Conservation (phyloP, 2,329 filamentous ascomycete genomes). For the Hymenoscyphus infarciens region DNA sequence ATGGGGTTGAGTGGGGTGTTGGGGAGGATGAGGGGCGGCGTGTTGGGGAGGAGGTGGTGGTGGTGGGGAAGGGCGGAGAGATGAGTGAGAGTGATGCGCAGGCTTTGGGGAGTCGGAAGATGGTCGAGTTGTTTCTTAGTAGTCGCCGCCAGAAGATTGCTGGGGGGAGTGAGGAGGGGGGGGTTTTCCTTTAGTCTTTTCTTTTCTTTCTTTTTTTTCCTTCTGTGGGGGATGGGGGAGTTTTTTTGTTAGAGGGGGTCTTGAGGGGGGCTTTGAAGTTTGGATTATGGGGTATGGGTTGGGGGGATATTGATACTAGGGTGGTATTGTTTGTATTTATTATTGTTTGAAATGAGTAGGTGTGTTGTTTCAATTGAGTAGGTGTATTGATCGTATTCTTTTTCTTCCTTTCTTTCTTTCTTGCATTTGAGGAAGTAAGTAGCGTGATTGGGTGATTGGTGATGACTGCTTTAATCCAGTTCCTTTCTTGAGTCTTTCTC, state of each 20-base stretch:
- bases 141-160: constrained; percentile 44
- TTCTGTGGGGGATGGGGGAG: background rate
- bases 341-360: too few species aligned
- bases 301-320: background rate
- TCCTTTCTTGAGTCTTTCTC: too few species aligned
- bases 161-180: constrained; percentile 39
- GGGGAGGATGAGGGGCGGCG: background rate
- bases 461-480: too few species aligned
- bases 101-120: constrained; percentile 45
- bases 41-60: constrained; percentile 21
- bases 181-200: constrained; percentile 3
- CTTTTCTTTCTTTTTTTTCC: too few species aligned
- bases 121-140: constrained; percentile 54
- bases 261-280: background rate
- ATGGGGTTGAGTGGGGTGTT: constrained; percentile 13
- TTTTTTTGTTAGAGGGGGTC: background rate
- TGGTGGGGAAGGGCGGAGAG: constrained; percentile 14
- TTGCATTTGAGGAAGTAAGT: too few species aligned
- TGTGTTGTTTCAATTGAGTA: too few species aligned
- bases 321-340: background rate
- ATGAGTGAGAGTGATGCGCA: constrained; percentile 33
- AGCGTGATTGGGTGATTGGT: too few species aligned
- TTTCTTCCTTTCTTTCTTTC: too few species aligned
- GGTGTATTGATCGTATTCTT: too few species aligned
- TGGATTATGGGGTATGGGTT: background rate